These are phyloP conservation scores for Gossypium anomalum DNA, from an alignment of 345 rosid genomes.

Conservation along the genomic window DNA sequence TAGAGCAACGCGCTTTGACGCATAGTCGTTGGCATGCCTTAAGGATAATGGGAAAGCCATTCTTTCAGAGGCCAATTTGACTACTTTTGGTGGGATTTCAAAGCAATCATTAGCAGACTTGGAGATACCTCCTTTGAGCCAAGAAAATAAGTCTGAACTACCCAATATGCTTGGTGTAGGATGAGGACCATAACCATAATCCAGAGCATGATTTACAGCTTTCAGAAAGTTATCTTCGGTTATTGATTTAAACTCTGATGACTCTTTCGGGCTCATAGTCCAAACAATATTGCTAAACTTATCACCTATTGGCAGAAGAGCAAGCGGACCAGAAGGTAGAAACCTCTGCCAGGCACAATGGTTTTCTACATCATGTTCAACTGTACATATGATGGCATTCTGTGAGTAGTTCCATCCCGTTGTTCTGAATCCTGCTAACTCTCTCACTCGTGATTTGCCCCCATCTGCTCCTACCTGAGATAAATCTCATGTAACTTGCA, in stretches of 20 bases:
- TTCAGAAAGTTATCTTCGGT: conserved; percentile 71
- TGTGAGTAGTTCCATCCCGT: conserved; percentile 90
- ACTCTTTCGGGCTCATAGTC: conserved; percentile 83
- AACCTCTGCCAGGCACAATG: conserved; percentile 89
- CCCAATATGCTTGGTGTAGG: conserved; percentile 50
- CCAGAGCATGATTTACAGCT: conserved; percentile 72
- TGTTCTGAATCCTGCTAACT: conserved; percentile 73
- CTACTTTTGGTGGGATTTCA: conserved; percentile 71
- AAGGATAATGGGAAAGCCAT: conserved; percentile 88
- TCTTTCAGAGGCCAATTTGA: conserved; percentile 71
- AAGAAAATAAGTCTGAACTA: conserved; percentile 39
- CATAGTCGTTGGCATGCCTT: conserved; percentile 69
- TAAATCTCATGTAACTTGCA: conserved; percentile 13
- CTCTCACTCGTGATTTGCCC: conserved; percentile 80
- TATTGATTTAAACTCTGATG: conserved; percentile 61
- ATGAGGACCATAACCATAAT: conserved; percentile 78
- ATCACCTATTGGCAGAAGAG: conserved; percentile 81
- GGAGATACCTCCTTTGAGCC: conserved; percentile 46
- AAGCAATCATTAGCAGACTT: conserved; percentile 53
- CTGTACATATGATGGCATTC: conserved; percentile 87
- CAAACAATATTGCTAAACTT: conserved; percentile 89
- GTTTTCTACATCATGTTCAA: conserved; percentile 69
- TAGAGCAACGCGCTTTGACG: conserved; percentile 60
- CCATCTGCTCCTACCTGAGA: conserved; percentile 95
- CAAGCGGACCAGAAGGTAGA: conserved; percentile 88